Percentiles rank a stretch among this genome's conserved stretches.
Conservation (phyloP, 306 rosid species). For the Pyrus communis region DNA sequence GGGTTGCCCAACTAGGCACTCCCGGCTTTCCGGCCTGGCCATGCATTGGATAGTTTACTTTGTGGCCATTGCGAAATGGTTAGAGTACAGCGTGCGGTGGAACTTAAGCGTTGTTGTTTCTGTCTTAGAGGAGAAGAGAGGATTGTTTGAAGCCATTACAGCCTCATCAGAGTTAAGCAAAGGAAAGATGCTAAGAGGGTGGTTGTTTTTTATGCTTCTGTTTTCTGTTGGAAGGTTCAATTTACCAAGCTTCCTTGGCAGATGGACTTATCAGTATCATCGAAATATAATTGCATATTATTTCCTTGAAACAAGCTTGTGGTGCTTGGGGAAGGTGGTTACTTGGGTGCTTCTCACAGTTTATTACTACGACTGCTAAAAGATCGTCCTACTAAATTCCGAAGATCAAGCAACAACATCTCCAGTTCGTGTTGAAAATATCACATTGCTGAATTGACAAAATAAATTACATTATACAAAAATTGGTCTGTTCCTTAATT, state of each 20-base stretch:
- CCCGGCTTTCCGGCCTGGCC: neutral
- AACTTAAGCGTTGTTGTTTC: constrained; percentile 42
- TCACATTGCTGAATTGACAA: too few relatives aligned
- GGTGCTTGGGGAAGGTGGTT: constrained; percentile 24
- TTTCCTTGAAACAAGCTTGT: constrained; percentile 18
- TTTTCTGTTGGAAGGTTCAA: constrained; percentile 31
- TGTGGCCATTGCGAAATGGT: neutral
- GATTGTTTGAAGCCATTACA: constrained; percentile 19
- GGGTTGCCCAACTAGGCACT: neutral
- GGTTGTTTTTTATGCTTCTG: constrained; percentile 29
- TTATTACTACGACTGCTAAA: neutral
- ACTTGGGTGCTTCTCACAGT: constrained; percentile 29
- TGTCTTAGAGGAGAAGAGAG: constrained; percentile 28
- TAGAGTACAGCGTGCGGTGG: constrained; percentile 29
- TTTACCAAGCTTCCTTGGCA: constrained; percentile 2
- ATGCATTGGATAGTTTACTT: neutral
- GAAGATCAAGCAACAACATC: too few relatives aligned
- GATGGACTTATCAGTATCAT: neutral
- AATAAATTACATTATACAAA: too few relatives aligned
- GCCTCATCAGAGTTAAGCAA: constrained; percentile 24
- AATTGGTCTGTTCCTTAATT: too few relatives aligned
- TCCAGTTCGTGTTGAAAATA: too few relatives aligned
- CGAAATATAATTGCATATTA: neutral
- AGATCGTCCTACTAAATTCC: neutral
- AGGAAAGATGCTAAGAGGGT: constrained; percentile 34